Evolutionary conservation across 2,329 filamentous ascomycete genomes (phyloP).

Genomic region (Graphilbum ipis-grandicollis): DNA sequence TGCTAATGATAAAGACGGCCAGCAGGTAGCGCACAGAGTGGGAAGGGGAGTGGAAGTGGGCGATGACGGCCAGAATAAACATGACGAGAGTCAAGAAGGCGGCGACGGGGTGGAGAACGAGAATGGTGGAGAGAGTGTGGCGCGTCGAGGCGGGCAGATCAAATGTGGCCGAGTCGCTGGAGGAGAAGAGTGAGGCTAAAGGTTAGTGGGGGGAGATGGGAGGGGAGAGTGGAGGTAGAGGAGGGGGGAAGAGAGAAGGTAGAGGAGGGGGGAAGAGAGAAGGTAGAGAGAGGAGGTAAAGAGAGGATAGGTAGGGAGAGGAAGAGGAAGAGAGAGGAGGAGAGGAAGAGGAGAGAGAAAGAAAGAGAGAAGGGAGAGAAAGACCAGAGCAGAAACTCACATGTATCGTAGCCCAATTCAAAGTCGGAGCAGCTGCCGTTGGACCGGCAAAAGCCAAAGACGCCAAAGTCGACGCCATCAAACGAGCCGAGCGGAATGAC

Average conservation of each 20-base stretch:
- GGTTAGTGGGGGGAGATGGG: background rate
- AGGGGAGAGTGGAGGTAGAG: background rate
- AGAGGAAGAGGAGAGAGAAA: background rate
- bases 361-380: background rate
- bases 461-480: conserved; percentile 65
- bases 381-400: conserved; percentile 32
- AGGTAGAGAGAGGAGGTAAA: background rate
- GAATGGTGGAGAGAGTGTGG: conserved; percentile 61
- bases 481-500: conserved; percentile 69
- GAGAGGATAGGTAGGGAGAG: background rate
- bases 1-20: conserved; percentile 65
- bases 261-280: background rate
- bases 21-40: conserved; percentile 85
- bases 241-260: background rate
- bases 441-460: conserved; percentile 72
- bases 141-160: conserved; percentile 35
- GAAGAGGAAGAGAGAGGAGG: background rate
- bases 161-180: conserved; percentile 25
- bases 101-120: conserved; percentile 86
- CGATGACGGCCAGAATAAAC: conserved; percentile 59
- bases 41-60: conserved; percentile 74
- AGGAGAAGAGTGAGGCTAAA: conserved; percentile 4
- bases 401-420: conserved; percentile 70
- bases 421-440: conserved; percentile 48
- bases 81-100: conserved; percentile 73